phyloP scores from a whole-genome alignment of 31 red algal genomes.

The Porphyra umbilicalis region DNA sequence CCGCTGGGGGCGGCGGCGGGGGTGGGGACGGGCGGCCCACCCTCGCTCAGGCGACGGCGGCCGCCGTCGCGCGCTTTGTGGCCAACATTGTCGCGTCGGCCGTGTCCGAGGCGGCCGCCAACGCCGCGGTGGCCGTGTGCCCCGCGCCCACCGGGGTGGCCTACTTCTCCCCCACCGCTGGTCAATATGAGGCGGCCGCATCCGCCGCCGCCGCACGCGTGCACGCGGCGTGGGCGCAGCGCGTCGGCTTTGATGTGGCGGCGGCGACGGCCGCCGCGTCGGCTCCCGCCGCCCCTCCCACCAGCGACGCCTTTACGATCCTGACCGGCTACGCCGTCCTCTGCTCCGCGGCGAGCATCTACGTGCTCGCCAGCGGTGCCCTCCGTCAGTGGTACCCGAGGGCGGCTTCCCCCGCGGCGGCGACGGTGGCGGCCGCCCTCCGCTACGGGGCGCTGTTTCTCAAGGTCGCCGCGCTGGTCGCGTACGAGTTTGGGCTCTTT shows the following conservation, averaged over 20 bases:
- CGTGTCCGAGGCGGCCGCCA: not conserved
- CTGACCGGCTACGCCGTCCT: conserved; percentile 79
- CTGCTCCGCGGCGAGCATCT: conserved; percentile 37
- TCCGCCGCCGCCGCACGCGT: no score
- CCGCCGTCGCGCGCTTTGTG: no score
- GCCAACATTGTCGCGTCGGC: no score
- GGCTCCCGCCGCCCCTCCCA: not conserved
- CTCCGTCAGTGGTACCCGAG: conserved; percentile 44
- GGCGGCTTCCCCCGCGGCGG: conserved; percentile 36
- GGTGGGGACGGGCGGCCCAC: no score
- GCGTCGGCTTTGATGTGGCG: not conserved
- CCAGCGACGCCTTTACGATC: conserved; percentile 47
- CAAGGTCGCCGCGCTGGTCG: conserved; percentile 63
- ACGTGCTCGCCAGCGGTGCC: conserved; percentile 38
- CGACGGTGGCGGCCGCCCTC: conserved; percentile 40
- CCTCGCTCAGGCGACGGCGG: no score
- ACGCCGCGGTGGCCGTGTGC: not conserved
- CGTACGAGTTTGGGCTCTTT: conserved; percentile 77
- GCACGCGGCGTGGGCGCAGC: no score
- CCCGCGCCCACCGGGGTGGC: not conserved
- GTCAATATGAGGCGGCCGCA: not conserved
- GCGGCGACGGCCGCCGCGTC: not conserved
- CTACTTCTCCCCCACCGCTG: not conserved
- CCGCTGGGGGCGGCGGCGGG: no score
- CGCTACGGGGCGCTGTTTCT: conserved; percentile 50